Evolutionary conservation across 176 grass and related monocot species (phyloP), one percentile per base, ranked within the genome.

Genomic region (Chrysopogon serrulatus): DNA sequence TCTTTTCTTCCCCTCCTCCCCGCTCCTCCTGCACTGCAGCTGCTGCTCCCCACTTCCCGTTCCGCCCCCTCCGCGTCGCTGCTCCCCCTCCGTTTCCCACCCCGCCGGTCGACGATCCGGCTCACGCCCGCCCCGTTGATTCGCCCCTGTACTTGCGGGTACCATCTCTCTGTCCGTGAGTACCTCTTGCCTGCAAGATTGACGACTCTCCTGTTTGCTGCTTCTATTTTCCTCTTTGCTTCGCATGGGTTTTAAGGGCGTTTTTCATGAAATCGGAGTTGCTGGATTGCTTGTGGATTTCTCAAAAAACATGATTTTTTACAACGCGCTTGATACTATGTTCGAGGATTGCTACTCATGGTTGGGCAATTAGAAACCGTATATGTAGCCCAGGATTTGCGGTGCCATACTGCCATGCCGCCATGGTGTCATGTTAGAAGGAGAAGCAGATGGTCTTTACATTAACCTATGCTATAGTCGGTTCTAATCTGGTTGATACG

Each of bases 131-230:
- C 45, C 15, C n/a, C 28, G 73, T 71, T 63, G 30, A 40, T 66
- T 40, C 27, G 24, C 45, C 35, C 59, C 76, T 79, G 16, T 57
- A 63, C 84, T 45, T 74, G 18, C 19, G 13, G 49, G 30, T 62
- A 32, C 23, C 26, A 45, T 44, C 33, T 74, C 76, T 76, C 82
- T 47, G 86, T 70, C 83, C 61, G 90, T 94, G 76, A 92, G 84
- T 89, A 30, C 44, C 34, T 64, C 42, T 23, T 61, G 45, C 40
- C 39, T 82, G 49, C 74, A 48, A 72, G 41, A 15, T 59, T 35
- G 35, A n/a, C n/a, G n/a, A 51, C 56, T 77, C 67, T 66, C 11
- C 67, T 45, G 16, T 23, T 44, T 45, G 12, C 35, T 76, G 68
- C 51, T 40, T 61, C 61, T 76, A 11, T 66, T 73, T 10, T 26